These are phyloP conservation scores for Fusarium pseudoanthophilum DNA, from an alignment of 2,329 filamentous ascomycete genomes.

Conservation along the genomic window DNA sequence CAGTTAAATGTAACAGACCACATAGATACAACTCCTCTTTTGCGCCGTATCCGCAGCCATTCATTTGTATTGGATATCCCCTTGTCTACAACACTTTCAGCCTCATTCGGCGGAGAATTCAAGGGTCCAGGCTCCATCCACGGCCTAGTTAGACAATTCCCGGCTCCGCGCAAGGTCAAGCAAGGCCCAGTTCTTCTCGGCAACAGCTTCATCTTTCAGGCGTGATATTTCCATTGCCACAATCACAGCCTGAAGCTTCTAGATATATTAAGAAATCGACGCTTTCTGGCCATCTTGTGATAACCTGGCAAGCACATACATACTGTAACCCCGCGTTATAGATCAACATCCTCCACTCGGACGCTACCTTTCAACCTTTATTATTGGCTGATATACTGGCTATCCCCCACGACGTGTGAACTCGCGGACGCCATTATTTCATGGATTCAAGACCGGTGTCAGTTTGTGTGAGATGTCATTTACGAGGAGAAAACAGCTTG, in stretches of 20 bases:
- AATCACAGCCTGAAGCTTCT: background rate
- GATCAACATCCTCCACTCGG: background rate
- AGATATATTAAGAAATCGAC: background rate
- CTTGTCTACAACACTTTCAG: slow-evolving; percentile 1
- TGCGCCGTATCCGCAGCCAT: background rate
- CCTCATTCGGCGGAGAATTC: slow-evolving; percentile 26
- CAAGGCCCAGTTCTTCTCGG: slow-evolving; percentile 2
- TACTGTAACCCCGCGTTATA: background rate
- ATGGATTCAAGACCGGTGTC: background rate
- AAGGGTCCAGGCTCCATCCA: slow-evolving; percentile 30
- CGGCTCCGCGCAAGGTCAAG: slow-evolving; percentile 23
- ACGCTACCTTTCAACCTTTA: slow-evolving; percentile 2
- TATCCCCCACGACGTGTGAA: background rate
- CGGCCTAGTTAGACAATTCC: slow-evolving; percentile 3
- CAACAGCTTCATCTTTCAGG: slow-evolving; percentile 2
- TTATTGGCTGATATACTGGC: background rate
- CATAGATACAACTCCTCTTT: background rate
- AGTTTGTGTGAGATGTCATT: background rate
- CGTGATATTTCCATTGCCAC: background rate
- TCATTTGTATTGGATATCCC: background rate
- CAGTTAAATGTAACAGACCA: background rate
- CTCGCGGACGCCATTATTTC: background rate
- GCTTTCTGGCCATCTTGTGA: background rate
- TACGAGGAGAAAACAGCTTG: background rate
- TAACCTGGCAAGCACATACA: background rate